Evolutionary conservation across 23 red algal genomes (phyloP), one percentile per base, ranked within the genome.

Genomic region (Gracilaria vermiculophylla): DNA sequence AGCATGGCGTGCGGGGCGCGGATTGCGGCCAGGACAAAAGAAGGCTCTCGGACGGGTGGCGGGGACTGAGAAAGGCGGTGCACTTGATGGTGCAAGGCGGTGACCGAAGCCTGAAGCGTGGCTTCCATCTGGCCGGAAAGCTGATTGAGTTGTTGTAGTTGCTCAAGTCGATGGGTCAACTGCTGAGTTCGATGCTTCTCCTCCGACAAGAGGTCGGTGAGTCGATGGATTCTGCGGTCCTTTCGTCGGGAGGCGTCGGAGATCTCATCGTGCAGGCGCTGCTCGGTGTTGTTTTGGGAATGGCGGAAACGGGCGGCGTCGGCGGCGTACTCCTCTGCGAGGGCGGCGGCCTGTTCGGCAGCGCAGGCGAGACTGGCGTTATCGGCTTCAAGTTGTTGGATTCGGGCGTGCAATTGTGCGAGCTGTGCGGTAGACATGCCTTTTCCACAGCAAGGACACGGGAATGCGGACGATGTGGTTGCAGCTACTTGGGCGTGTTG

Each of bases 231-330:
- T 73, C 67, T 36, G 28, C 67, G 67, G 47, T 73, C 67, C 23
- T 73, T 73, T 73, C 67, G 21, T 27, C 67, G 67, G 17, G 67
- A 73, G 67, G 67, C 67, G 42, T 73, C 67, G 39, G 67, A 73
- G 3, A 73, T 73, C 28, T 73, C 67, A 73, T 73, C 67, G 40
- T 73, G 67, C 6, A 73, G 67, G 5, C 67, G 36, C 28, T 73
- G 67, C 35, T 73, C 67, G 2, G 67, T 73, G 40, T 73, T 39
- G 67, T 73, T 73, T 73, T 73, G 67, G 47, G 67, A 73, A n/a
- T 73, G 67, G 4, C 67, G 67, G 47, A 47, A 73, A 73, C 67
- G 67, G 42, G 67, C 67, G 36, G 67, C 67, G 47, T 73, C 67
- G 19, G 67, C 67, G 40, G 67, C 67, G 67, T 73, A 73, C 33